A percentile compares a stretch with the other conserved stretches of the same genome.
phyloP scores from a whole-genome alignment of 768 basidiomycete species.

The Suillus subluteus region DNA sequence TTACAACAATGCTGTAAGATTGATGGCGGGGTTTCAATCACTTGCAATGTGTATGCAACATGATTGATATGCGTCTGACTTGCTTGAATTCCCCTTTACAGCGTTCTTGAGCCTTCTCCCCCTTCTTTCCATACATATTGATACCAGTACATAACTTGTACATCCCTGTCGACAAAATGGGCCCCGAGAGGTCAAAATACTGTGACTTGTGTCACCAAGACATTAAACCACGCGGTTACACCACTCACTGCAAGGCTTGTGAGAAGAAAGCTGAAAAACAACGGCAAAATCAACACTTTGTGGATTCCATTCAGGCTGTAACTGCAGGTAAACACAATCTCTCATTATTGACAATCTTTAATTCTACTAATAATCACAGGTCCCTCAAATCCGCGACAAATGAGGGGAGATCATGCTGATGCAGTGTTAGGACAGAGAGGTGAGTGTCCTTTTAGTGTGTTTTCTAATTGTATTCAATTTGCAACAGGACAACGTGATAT shows the following conservation, averaged over 20 bases:
- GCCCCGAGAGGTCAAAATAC: neutral
- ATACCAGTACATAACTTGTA: neutral
- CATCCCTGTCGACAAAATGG: neutral
- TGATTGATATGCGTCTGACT: too few relatives aligned
- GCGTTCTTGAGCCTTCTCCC: too few relatives aligned
- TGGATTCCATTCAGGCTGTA: neutral
- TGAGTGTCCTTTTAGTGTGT: neutral
- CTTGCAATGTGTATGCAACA: too few relatives aligned
- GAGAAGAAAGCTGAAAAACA: neutral
- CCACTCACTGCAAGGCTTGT: neutral
- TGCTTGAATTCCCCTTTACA: too few relatives aligned
- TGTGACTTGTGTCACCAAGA: neutral
- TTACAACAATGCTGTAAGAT: too few relatives aligned
- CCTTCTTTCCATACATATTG: too few relatives aligned
- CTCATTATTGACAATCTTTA: neutral
- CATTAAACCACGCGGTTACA: neutral
- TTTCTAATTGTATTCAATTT: neutral
- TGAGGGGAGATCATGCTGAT: neutral
- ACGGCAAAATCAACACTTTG: neutral
- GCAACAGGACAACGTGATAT: neutral
- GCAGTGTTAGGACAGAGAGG: neutral
- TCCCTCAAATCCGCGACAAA: neutral
- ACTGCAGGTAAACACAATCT: neutral
- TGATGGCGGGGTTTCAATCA: too few relatives aligned
- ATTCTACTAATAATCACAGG: neutral